These are phyloP conservation scores for Ceratonia siliqua DNA, from an alignment of 306 rosid genomes.

Conservation along the genomic window DNA sequence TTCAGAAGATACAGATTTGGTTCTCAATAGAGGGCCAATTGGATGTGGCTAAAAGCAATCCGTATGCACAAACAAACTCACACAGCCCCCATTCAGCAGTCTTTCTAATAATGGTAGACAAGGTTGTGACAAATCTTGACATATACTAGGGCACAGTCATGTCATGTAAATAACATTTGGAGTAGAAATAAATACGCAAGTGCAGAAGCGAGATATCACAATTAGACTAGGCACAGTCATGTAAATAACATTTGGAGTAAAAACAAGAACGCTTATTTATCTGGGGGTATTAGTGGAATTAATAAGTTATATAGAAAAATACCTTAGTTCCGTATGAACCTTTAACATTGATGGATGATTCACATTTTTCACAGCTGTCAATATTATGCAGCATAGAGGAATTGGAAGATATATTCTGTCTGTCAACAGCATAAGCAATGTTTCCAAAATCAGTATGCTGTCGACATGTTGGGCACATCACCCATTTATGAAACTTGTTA, in stretches of 20 bases:
- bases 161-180: not conserved
- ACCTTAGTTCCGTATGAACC: constrained; percentile 99
- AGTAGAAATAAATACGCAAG: not conserved
- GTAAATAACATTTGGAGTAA: too few species aligned
- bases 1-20: too few species aligned
- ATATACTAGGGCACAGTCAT: not conserved
- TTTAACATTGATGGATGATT: constrained; percentile 62
- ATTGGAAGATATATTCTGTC: constrained; percentile 49
- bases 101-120: not conserved
- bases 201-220: constrained; percentile 4
- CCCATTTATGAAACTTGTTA: constrained; percentile 70
- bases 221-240: too few species aligned
- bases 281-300: constrained; percentile 23
- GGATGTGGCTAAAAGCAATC: not conserved
- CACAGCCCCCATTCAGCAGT: not conserved
- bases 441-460: constrained; percentile 82
- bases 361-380: constrained; percentile 55
- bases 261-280: constrained; percentile 15
- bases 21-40: too few species aligned
- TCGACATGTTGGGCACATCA: constrained; percentile 96
- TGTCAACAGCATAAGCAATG: constrained; percentile 89
- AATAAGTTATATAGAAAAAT: constrained; percentile 10
- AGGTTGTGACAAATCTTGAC: not conserved
- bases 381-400: constrained; percentile 44
- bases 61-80: not conserved